Conservation (phyloP, 495 filamentous ascomycete species). For the Xylaria scruposa region DNA sequence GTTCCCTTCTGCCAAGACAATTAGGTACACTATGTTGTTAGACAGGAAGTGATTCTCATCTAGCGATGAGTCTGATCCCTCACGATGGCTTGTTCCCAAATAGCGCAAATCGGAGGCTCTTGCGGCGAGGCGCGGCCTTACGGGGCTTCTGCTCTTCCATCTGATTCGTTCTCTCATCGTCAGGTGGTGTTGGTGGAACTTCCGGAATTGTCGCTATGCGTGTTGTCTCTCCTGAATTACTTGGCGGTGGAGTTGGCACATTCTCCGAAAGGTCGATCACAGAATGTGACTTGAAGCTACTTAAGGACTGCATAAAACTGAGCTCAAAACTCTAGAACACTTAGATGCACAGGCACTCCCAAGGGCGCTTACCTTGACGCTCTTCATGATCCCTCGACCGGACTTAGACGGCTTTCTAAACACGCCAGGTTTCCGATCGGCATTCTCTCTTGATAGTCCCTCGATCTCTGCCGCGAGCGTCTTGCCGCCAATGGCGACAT, state of each 20-base stretch:
- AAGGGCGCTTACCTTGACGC: constrained; percentile 35
- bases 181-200: constrained; percentile 42
- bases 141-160: constrained; percentile 31
- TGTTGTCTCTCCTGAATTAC: constrained; percentile 37
- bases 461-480: constrained; percentile 75
- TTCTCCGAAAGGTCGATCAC: constrained; percentile 32
- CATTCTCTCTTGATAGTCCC: constrained; percentile 48
- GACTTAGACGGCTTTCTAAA: constrained; percentile 36
- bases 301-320: constrained; percentile 35
- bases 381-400: constrained; percentile 34
- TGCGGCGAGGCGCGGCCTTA: constrained; percentile 37
- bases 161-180: constrained; percentile 36
- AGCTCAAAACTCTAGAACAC: constrained; percentile 17
- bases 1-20: neutral
- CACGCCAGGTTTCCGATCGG: constrained; percentile 34
- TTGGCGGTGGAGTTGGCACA: constrained; percentile 36
- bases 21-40: neutral
- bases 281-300: constrained; percentile 38
- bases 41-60: neutral
- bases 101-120: constrained; percentile 38
- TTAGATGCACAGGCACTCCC: neutral
- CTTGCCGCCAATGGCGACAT: constrained; percentile 70
- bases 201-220: constrained; percentile 41
- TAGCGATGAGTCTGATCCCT: neutral
- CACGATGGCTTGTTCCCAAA: constrained; percentile 33